Percentiles rank a stretch among this genome's conserved stretches.
phyloP scores from a whole-genome alignment of 2,329 filamentous ascomycete species.

The Apiospora aurea region DNA sequence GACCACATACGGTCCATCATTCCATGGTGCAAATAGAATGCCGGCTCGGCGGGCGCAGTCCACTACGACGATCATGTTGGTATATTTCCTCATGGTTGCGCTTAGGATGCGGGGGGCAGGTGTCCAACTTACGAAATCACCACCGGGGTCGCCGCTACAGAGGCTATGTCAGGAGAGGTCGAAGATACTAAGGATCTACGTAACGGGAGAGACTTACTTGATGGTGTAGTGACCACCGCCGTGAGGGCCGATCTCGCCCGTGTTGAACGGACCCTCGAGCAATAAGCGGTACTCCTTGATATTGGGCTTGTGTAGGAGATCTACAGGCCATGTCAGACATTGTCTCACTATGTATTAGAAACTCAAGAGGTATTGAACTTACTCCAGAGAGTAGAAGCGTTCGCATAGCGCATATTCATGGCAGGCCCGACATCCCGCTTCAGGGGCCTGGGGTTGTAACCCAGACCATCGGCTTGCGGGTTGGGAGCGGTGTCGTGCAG shows the following conservation, averaged over 20 bases:
- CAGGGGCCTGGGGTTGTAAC: neutral
- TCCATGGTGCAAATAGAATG: neutral
- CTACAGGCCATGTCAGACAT: neutral
- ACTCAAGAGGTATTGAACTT: neutral
- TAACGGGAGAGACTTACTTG: neutral
- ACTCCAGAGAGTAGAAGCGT: conserved; percentile 10
- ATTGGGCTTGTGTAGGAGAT: neutral
- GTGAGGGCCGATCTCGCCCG: neutral
- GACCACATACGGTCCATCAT: conserved; percentile 13
- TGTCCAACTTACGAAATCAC: neutral
- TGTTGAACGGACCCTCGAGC: conserved; percentile 6
- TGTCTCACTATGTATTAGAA: neutral
- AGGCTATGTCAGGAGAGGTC: neutral
- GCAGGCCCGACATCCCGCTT: neutral
- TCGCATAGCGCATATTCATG: conserved; percentile 14
- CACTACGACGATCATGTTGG: neutral
- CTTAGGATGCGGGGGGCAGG: neutral
- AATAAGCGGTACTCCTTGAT: conserved; percentile 2
- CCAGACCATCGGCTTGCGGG: conserved; percentile 7
- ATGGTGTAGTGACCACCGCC: conserved; percentile 2
- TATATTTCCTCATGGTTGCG: neutral
- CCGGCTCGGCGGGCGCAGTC: neutral
- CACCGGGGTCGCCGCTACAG: neutral
- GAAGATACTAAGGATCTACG: neutral
- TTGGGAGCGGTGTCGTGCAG: neutral